Base-by-base conservation (phyloP, 169 alveolate species). In the Plasmodium ovale region DNA sequence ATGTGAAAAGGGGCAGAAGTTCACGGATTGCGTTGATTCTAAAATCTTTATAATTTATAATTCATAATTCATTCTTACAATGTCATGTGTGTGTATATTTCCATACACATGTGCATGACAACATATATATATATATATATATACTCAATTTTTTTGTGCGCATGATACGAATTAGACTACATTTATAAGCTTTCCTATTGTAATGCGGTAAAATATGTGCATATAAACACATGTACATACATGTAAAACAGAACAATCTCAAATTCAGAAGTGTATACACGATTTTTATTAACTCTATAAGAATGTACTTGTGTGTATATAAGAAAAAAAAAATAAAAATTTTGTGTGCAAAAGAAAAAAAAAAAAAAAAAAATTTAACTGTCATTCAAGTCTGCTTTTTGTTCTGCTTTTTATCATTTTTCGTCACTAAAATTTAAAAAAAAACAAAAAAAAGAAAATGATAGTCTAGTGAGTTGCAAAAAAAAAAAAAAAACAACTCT, bases 341-440 rank as follows among this genome's bases (percentile, higher is more conserved):
- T 60, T 60, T 31, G n/a, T 60, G 71, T 60, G 49, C 71, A 60
- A 60, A 60, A 14, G 31, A 29, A 31, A 2, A n/a, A n/a, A n/a
- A n/a, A n/a, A n/a, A n/a, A n/a, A n/a, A n/a, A n/a, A n/a, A n/a
- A n/a, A n/a, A n/a, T 53, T 53, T 14, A 53, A 3, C 1, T 10
- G 23, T 53, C 19, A 53, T 53, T 53, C 19, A 53, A 21, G 33
- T 53, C 64, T 53, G 5, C 19, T 53, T 53, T 53, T 53, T 6
- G 14, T 12, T 7, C 19, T 53, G 5, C 1, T 53, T 53, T 9
- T 53, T 39, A 39, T 39, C 5, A 6, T 39, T 39, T 39, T 9
- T 9, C 51, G 9, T 39, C 9, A 39, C 51, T 9, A n/a, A n/a
- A n/a, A 39, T 39, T 39, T 39, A 39, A 39, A 39, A 39, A 39